phyloP scores from a whole-genome alignment of 768 basidiomycete species.

The Dictyophora rubrovolvata region DNA sequence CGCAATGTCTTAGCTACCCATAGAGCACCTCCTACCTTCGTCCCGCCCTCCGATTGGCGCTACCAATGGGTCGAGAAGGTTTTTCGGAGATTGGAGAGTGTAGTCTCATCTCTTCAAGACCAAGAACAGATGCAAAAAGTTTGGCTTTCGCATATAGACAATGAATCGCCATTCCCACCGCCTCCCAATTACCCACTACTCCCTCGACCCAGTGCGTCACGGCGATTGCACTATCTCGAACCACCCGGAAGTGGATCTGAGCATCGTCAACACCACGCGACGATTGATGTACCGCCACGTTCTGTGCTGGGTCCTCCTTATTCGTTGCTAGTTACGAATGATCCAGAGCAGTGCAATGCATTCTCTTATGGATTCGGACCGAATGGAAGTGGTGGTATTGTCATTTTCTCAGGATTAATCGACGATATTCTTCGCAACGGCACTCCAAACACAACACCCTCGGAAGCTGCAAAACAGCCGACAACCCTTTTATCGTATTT shows the following conservation, averaged over 20 bases:
- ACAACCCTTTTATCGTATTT: not conserved
- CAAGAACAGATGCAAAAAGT: conserved; percentile 45
- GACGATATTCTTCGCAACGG: conserved; percentile 66
- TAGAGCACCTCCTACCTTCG: conserved; percentile 43
- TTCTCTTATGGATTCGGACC: conserved; percentile 95
- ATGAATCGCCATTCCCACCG: conserved; percentile 60
- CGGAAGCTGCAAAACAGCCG: not conserved
- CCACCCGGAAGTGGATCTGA: conserved; percentile 40
- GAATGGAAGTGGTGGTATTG: conserved; percentile 84
- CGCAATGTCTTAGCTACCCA: conserved; percentile 62
- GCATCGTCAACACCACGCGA: conserved; percentile 29
- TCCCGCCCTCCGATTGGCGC: conserved; percentile 80
- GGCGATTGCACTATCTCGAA: conserved; percentile 45
- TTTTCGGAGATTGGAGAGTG: conserved; percentile 64
- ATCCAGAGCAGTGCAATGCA: conserved; percentile 76
- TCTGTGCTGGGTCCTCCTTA: conserved; percentile 76
- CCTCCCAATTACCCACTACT: conserved; percentile 71
- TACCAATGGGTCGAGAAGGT: conserved; percentile 79
- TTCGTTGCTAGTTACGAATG: conserved; percentile 80
- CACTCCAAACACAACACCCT: conserved; percentile 17
- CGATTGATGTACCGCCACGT: conserved; percentile 26
- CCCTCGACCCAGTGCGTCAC: conserved; percentile 74
- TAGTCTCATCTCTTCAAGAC: conserved; percentile 55
- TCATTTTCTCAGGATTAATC: conserved; percentile 89
- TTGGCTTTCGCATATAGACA: conserved; percentile 42